Base-by-base conservation (phyloP, 495 filamentous ascomycete species). In the Aspergillus funiculosus region DNA sequence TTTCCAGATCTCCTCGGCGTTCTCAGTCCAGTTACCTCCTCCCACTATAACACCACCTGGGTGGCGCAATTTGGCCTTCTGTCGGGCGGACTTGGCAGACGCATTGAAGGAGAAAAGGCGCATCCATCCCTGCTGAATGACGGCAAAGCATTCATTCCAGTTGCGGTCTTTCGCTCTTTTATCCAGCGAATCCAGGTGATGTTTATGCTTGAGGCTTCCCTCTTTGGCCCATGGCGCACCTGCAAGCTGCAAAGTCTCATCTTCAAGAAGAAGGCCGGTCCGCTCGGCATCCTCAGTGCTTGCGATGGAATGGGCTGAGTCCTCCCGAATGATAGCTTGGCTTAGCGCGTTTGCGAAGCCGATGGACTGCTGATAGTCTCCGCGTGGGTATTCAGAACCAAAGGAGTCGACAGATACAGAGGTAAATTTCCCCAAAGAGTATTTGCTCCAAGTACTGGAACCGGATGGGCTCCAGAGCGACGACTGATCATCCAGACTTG, bases 171-270 rank as follows among this genome's bases (percentile, higher is more conserved):
- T 95, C 41, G 91, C 85, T 54, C 85, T 82, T 73, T 92, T 95
- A 51, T 92, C 89, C 32, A 84, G 72, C 5, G 85, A 78, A 57
- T 96, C 91, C 11, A 96, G 75, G 59, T 96, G 90, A 61, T 95
- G 92, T 64, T 97, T 97, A 66, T 97, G 91, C 54, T 90, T 91
- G 11, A 97, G 68, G 47, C 92, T 86, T 27, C 92, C 92, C 63
- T 99, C 92, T 58, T 99, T 98, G 27, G 94, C 85, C 92, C 92
- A 98, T 6, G 92, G 92, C 6, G 92, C 87, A 13, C 92, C 92
- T 5, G 82, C 81, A 29, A 98, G 79, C 53, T 92, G 89, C 13
- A 98, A 69, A 0, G 81, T 85, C 56, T 97, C 94, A 56, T 96
- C 92, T 51, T 96, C 92, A 0, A 97, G 77, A 13, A 94, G 73